phyloP scores from a whole-genome alignment of 208 protist species.

The Acanthamoeba healyi region DNA sequence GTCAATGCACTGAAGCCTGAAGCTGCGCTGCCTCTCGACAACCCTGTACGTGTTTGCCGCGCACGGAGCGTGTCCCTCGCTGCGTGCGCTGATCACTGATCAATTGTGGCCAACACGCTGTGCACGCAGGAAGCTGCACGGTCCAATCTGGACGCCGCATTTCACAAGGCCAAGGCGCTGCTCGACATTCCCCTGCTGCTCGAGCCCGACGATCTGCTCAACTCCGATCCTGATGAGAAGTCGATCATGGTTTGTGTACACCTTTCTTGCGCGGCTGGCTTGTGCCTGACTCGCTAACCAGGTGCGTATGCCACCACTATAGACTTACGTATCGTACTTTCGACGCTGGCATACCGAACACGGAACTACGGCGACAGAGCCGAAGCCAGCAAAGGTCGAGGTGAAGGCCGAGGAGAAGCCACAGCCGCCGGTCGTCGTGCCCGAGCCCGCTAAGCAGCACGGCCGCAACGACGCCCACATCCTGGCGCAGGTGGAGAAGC shows the following conservation, averaged over 20 bases:
- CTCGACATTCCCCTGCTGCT: slow-evolving; percentile 1
- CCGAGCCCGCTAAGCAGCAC: not conserved
- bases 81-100: not conserved
- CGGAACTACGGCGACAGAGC: not conserved
- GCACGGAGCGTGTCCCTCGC: not conserved
- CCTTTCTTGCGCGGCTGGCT: no score
- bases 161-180: not conserved
- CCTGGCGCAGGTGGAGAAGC: not conserved
- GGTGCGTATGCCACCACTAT: not conserved
- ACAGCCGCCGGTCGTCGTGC: not conserved
- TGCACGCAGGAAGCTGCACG: not conserved
- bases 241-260: not conserved
- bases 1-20: slow-evolving; percentile 17
- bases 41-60: not conserved
- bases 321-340: slow-evolving; percentile 16
- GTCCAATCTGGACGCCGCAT: not conserved
- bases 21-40: not conserved
- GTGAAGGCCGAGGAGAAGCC: not conserved
- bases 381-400: not conserved
- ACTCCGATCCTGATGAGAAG: slow-evolving; percentile 7
- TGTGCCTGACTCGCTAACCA: not conserved
- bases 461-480: not conserved
- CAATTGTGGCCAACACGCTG: not conserved
- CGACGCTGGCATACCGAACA: slow-evolving; percentile 2
- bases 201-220: not conserved